phyloP scores from a whole-genome alignment of 202 grass and related monocot genomes.

The Cymbopogon flexuosus region DNA sequence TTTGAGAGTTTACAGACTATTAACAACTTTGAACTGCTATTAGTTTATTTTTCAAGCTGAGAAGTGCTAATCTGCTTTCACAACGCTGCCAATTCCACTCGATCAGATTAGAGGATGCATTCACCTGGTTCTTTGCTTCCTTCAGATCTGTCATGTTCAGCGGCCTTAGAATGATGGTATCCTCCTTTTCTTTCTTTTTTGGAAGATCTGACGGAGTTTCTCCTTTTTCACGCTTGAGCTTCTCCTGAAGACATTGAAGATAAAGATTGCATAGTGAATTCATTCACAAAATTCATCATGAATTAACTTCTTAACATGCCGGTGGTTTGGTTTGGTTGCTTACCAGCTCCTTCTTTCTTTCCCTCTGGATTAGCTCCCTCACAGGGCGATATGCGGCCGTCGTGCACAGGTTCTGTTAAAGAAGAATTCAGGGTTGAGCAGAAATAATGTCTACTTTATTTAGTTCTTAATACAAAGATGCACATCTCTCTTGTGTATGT shows the following conservation, averaged over 20 bases:
- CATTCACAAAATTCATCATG: background rate
- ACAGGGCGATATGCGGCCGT: slow-evolving; percentile 89
- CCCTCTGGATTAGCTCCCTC: slow-evolving; percentile 88
- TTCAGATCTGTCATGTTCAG: slow-evolving; percentile 85
- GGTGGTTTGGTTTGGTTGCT: background rate
- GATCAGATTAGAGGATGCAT: background rate
- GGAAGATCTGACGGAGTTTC: slow-evolving; percentile 30
- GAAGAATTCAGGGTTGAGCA: background rate
- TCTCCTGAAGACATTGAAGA: slow-evolving; percentile 44
- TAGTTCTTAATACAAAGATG: background rate
- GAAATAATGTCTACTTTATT: background rate
- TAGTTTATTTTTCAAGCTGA: slow-evolving; percentile 12
- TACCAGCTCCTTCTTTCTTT: slow-evolving; percentile 93
- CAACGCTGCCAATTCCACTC: background rate
- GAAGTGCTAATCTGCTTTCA: background rate
- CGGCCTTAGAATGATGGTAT: slow-evolving; percentile 54
- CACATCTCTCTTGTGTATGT: background rate
- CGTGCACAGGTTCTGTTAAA: slow-evolving; percentile 75
- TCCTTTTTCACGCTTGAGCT: slow-evolving; percentile 43
- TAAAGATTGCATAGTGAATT: background rate
- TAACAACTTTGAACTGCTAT: background rate
- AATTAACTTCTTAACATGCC: background rate
- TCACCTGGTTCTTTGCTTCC: slow-evolving; percentile 93
- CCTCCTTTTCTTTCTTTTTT: slow-evolving; percentile 46
- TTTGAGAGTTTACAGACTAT: background rate